phyloP scores from a whole-genome alignment of 106 monocot species.

The Dioscorea zingiberensis region DNA sequence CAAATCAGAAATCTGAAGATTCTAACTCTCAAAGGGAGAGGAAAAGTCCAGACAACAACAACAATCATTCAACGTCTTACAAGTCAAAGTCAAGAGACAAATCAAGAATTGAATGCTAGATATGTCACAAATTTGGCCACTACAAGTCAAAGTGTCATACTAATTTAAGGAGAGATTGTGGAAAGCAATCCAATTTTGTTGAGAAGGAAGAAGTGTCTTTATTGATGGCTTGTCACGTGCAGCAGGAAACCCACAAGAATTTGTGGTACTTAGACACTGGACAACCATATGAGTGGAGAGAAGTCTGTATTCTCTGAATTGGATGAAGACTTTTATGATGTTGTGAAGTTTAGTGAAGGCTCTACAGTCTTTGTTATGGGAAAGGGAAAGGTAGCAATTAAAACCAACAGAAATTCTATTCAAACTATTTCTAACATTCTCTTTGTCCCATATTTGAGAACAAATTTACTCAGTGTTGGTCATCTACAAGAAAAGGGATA shows the following conservation, averaged over 20 bases:
- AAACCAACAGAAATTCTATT: background rate
- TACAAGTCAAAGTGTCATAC: constrained; percentile 12
- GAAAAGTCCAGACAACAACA: too few species aligned
- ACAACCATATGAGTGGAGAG: constrained; percentile 1
- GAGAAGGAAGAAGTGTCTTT: constrained; percentile 22
- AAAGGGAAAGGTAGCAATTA: background rate
- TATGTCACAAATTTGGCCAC: too few species aligned
- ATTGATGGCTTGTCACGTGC: constrained; percentile 12
- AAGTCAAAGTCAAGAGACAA: too few species aligned
- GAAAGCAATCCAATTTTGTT: constrained; percentile 8
- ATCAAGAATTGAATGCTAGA: too few species aligned
- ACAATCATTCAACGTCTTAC: too few species aligned
- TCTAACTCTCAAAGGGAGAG: too few species aligned
- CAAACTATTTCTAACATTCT: constrained; percentile 10
- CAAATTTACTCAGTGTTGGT: constrained; percentile 8
- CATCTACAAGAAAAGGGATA: constrained; percentile 14
- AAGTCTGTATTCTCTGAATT: constrained; percentile 14
- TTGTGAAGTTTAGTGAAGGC: constrained; percentile 25
- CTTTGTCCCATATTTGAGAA: constrained; percentile 5
- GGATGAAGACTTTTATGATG: constrained; percentile 13
- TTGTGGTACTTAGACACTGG: constrained; percentile 15
- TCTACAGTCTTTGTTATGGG: constrained; percentile 16
- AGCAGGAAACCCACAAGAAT: background rate
- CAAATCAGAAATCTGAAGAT: too few species aligned
- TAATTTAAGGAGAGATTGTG: constrained; percentile 3